Base-by-base conservation (phyloP, 352 stramenopile genomes). In the Peronospora farinosa region DNA sequence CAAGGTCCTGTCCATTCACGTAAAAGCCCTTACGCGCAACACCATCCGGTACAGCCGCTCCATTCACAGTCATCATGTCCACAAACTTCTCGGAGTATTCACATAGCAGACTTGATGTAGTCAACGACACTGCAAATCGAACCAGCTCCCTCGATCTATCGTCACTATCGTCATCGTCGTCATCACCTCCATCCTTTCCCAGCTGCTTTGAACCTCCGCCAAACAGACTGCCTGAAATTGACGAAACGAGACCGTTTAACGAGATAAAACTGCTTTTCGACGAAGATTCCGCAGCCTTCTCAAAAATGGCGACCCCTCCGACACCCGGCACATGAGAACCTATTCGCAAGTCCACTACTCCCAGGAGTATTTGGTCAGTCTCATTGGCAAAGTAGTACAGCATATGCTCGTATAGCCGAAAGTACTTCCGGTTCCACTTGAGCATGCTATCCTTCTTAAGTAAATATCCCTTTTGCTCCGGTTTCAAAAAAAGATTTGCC, bases 391-490 rank as follows among this genome's bases (percentile, higher is more conserved):
- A 95, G 56, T 93, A 95, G 65, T 92, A 95, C 23, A 95, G 48
- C 78, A 92, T 92, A 52, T 88, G 72, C 38, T 90, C 80, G 47
- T 91, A 90, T 42, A 95, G 51, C 7, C 84, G 78, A 46, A 95
- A 95, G 51, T 93, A 95, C 48, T 84, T 84, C 48, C 88, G 84
- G 57, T 87, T 88, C 84, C 84, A 95, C 68, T 93, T 92, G 28
- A 95, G 75, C 57, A 91, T 66, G 38, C 84, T 92, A 65, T 95
- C 84, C 36, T 93, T 95, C 55, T 91, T 90, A 8, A 90, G 58
- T 45, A 95, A 33, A 31, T 84, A 88, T 15, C 82, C 84, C 40
- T 90, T 85, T 36, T 89, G 65, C 33, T 91, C 79, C 1, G 81
- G 82, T 33, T 75, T 74, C 17, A 87, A 39, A 51, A 95, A 95